Percentiles rank a stretch among this genome's conserved stretches.
Evolutionary conservation across 208 protist genomes (phyloP).

Genomic region (Balamuthia mandrillaris): DNA sequence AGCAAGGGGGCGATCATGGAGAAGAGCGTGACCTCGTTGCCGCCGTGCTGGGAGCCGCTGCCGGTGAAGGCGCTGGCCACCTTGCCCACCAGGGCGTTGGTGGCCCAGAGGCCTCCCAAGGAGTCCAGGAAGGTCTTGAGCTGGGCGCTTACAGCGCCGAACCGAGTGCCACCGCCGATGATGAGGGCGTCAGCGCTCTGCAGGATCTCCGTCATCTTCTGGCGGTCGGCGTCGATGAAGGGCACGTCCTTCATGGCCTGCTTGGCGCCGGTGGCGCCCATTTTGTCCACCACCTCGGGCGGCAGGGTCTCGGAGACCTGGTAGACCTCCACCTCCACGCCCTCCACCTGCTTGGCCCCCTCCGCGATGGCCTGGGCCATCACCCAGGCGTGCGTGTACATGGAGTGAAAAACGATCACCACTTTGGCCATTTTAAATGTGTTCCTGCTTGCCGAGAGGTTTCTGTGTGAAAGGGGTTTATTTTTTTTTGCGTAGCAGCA

Average conservation of each 20-base stretch:
- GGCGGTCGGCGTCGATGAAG: constrained; percentile 13
- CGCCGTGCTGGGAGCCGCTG: constrained; percentile 57
- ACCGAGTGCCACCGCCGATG: constrained; percentile 60
- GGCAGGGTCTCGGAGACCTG: constrained; percentile 65
- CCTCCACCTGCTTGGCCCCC: constrained; percentile 47
- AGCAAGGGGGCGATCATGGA: constrained; percentile 34
- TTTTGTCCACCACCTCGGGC: constrained; percentile 64
- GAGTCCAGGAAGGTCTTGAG: constrained; percentile 57
- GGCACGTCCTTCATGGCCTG: constrained; percentile 35
- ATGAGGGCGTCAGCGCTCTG: constrained; percentile 51
- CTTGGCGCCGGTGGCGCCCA: constrained; percentile 44
- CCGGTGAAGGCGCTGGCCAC: constrained; percentile 52
- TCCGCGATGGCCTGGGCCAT: constrained; percentile 55
- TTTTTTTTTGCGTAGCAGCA: no score
- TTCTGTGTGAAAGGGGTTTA: no score
- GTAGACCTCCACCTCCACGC: constrained; percentile 54
- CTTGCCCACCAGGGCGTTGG: constrained; percentile 55
- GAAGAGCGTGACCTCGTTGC: constrained; percentile 60
- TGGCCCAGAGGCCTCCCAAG: constrained; percentile 50
- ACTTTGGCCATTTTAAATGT: constrained; percentile 31
- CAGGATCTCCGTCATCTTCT: constrained; percentile 31
- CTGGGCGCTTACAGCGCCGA: constrained; percentile 53
- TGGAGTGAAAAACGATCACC: constrained; percentile 37
- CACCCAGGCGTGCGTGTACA: constrained; percentile 39
- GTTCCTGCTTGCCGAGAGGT: neutral